Evolutionary conservation across 495 filamentous ascomycete species (phyloP).

Genomic region (Aspergillus cristatus): DNA sequence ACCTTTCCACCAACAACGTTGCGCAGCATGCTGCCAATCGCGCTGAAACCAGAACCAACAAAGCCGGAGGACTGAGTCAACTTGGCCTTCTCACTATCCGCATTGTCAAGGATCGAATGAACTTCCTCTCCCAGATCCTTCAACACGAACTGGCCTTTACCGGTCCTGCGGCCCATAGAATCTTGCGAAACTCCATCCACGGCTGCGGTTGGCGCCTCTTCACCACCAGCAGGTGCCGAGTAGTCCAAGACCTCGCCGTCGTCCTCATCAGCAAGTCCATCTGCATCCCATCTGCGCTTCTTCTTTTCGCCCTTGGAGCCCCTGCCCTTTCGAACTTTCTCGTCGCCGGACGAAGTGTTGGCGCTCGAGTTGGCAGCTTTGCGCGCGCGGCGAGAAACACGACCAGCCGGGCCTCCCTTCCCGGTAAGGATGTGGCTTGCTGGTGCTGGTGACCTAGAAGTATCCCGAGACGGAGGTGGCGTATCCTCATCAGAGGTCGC

Average conservation of each 20-base stretch:
- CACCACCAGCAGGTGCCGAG: slow-evolving; percentile 53
- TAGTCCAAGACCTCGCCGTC: slow-evolving; percentile 80
- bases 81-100: slow-evolving; percentile 54
- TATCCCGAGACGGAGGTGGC: slow-evolving; percentile 61
- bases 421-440: slow-evolving; percentile 57
- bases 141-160: slow-evolving; percentile 85
- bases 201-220: slow-evolving; percentile 38
- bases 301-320: slow-evolving; percentile 61
- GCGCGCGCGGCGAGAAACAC: slow-evolving; percentile 70
- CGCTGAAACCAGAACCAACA: slow-evolving; percentile 66
- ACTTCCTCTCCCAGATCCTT: slow-evolving; percentile 91
- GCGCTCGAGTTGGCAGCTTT: slow-evolving; percentile 64
- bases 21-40: slow-evolving; percentile 77
- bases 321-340: slow-evolving; percentile 53
- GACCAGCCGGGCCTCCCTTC: slow-evolving; percentile 60
- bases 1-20: slow-evolving; percentile 93
- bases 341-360: slow-evolving; percentile 76
- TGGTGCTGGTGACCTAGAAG: slow-evolving; percentile 73
- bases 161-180: slow-evolving; percentile 73
- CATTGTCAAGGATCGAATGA: slow-evolving; percentile 71
- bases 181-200: slow-evolving; percentile 68
- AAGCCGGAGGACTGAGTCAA: slow-evolving; percentile 46
- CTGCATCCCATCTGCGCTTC: slow-evolving; percentile 81
- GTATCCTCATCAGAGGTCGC: slow-evolving; percentile 45
- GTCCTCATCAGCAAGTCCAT: slow-evolving; percentile 80